Evolutionary conservation across 176 grass and related monocot species (phyloP).

Genomic region (Lolium rigidum): DNA sequence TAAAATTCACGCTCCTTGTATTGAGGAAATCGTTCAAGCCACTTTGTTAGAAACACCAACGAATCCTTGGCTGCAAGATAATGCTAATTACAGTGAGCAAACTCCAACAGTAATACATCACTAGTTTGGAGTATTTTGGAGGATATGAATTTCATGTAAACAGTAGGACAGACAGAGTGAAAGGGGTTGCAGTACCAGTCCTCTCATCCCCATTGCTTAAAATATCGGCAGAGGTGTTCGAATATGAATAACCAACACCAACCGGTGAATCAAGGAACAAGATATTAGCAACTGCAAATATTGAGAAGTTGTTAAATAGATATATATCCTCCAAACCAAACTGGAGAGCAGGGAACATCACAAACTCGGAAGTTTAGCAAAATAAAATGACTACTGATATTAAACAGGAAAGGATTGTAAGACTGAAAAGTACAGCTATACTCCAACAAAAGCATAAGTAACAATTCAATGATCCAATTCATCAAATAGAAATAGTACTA

Average conservation of each 20-base stretch:
- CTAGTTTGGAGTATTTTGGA: conserved; percentile 17
- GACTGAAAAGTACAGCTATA: conserved; percentile 21
- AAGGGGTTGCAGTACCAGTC: conserved; percentile 60
- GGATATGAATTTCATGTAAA: conserved; percentile 31
- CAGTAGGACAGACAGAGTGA: conserved; percentile 13
- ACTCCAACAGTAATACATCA: conserved; percentile 11
- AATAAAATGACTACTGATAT: conserved; percentile 13
- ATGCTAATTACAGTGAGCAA: conserved; percentile 37
- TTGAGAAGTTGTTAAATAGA: conserved; percentile 31
- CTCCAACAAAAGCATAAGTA: not conserved
- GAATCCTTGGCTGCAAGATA: conserved; percentile 77
- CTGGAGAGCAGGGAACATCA: conserved; percentile 36
- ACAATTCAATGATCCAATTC: not conserved
- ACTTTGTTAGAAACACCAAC: conserved; percentile 79
- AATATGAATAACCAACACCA: conserved; percentile 98
- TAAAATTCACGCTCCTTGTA: conserved; percentile 89
- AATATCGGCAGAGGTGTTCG: conserved; percentile 76
- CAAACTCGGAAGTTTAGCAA: conserved; percentile 34
- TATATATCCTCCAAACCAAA: conserved; percentile 30
- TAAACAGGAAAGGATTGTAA: conserved; percentile 21
- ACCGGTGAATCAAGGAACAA: conserved; percentile 96
- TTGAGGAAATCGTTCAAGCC: conserved; percentile 93
- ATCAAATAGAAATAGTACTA: conserved; percentile 6
- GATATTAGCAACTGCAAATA: conserved; percentile 83
- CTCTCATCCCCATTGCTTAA: conserved; percentile 86